A percentile compares a stretch with the other conserved stretches of the same genome.
These are phyloP conservation scores for Thuja plicata DNA, from an alignment of 83 land plant species.

Conservation along the genomic window DNA sequence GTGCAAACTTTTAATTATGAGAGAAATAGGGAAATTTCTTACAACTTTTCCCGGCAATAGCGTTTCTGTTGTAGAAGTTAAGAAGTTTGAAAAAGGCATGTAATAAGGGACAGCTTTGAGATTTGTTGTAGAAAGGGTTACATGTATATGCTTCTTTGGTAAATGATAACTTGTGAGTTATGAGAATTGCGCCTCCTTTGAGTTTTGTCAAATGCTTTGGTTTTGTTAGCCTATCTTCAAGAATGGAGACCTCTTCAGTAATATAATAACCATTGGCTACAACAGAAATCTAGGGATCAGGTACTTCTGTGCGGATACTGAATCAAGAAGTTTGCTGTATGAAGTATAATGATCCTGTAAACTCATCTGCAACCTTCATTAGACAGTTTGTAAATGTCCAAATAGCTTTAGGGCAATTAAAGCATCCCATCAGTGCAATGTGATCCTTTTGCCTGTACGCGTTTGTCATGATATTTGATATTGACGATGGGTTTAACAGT, in stretches of 20 bases:
- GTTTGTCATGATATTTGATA: conserved; percentile 1
- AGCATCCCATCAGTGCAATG: neutral
- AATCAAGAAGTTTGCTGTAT: neutral
- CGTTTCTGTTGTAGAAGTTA: neutral
- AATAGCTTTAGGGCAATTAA: neutral
- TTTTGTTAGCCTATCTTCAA: neutral
- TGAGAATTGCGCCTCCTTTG: neutral
- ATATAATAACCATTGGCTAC: neutral
- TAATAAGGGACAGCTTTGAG: neutral
- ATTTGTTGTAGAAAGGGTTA: neutral
- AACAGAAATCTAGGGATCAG: neutral
- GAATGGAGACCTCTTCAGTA: neutral
- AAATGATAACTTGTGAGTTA: neutral
- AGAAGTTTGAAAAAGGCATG: neutral
- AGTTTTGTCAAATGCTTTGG: neutral
- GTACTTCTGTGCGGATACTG: neutral
- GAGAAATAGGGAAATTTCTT: neutral
- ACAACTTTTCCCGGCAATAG: neutral
- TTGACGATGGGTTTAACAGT: neutral
- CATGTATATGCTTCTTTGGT: neutral
- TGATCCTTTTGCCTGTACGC: neutral
- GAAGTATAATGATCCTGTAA: neutral
- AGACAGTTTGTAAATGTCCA: neutral
- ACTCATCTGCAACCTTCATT: neutral
- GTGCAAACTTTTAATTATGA: neutral